Evolutionary conservation across 164 flowering plant genomes (phyloP), one percentile per base, ranked within the genome.

Genomic region (Tetrastigma voinierianum): DNA sequence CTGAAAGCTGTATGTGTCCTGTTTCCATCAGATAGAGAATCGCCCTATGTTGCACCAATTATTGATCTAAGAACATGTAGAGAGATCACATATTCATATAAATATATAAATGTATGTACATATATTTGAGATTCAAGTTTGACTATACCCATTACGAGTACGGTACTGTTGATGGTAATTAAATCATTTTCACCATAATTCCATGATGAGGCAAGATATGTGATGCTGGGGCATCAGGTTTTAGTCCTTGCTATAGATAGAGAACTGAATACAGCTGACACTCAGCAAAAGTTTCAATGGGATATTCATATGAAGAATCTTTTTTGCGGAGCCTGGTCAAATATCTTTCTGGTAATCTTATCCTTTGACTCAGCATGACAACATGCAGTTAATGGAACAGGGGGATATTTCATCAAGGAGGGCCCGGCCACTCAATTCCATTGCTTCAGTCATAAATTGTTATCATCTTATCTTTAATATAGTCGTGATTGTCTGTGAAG

Each of bases 361-460:
- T 52, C 65, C 20, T 75, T 67, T 75, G 74, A 75, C 74, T 74
- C 68, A 70, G 78, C 71, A 59, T 32, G 46, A 56, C 47, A 51
- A 43, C 16, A 62, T 19, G 18, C 32, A 14, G n/a, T 17, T 16
- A 60, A 43, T 47, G 43, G n/a, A 18, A 16, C 2, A 51, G 51
- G 40, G 51, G 40, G 56, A 23, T 23, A 21, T 63, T 15, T 15
- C n/a, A 20, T 61, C 12, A n/a, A 24, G 6, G 20, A 2, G 14
- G 13, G 17, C 46, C 46, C 66, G 9, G 48, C 25, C 51, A n/a
- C 47, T 61, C 25, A 61, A 46, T 61, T 19, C 25, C 51, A 61
- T 10, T 44, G 12, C 16, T 20, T 24, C 25, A 46, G 46, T 18
- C 19, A 19, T 61, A 46, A n/a, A 21, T 55, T 9, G 4, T 55